Conservation (phyloP, 2,329 filamentous ascomycete species). For the Penicillium sp. region DNA sequence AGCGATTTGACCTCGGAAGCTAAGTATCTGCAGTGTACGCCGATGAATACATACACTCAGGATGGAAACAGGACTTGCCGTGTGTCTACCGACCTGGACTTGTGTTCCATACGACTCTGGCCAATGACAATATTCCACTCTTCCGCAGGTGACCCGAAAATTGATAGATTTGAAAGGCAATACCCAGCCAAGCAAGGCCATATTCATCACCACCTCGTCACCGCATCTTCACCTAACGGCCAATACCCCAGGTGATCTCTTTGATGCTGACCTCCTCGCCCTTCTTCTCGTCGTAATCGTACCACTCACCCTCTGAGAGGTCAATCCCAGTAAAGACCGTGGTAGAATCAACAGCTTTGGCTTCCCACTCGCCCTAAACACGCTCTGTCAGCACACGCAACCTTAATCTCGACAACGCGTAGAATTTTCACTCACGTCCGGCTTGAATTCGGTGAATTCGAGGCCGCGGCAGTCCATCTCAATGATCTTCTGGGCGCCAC, state of each 20-base stretch:
- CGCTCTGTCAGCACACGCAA: conserved; percentile 5
- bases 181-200: not conserved
- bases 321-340: conserved; percentile 82
- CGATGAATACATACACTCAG: too few species aligned
- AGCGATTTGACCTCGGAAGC: too few species aligned
- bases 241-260: conserved; percentile 81
- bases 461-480: conserved; percentile 92
- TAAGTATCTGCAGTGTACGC: too few species aligned
- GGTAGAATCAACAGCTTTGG: conserved; percentile 71
- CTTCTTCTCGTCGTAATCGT: conserved; percentile 93
- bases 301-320: conserved; percentile 89
- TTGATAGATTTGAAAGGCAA: not conserved
- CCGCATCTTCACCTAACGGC: conserved; percentile 48
- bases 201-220: conserved; percentile 40
- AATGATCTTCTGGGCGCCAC: conserved; percentile 73
- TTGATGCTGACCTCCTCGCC: conserved; percentile 90
- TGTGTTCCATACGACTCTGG: too few species aligned
- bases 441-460: conserved; percentile 85
- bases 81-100: too few species aligned
- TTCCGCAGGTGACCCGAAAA: conserved; percentile 9
- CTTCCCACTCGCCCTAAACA: conserved; percentile 78
- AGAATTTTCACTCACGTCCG: conserved; percentile 61
- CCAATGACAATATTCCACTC: too few species aligned
- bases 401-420: not conserved
- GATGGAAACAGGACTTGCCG: too few species aligned